Percentiles rank a stretch among this genome's conserved stretches.
These are phyloP conservation scores for Pseudodiploospora longispora DNA, from an alignment of 2,329 filamentous ascomycete species.

Conservation along the genomic window DNA sequence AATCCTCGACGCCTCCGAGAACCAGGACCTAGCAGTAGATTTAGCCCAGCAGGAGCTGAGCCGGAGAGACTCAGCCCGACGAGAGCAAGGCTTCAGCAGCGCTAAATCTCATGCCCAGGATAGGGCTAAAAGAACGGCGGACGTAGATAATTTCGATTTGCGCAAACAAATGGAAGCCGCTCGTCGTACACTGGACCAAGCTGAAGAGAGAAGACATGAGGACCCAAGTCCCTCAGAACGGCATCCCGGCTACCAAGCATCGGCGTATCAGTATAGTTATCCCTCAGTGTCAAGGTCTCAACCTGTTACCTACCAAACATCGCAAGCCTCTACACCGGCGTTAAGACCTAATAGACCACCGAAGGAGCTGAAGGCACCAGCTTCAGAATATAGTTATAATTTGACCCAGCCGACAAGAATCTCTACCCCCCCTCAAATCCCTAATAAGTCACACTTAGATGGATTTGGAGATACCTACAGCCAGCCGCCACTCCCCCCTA, in stretches of 20 bases:
- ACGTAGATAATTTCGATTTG: constrained; percentile 34
- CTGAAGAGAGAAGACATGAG: constrained; percentile 16
- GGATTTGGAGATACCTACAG: constrained; percentile 10
- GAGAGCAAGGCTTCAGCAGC: constrained; percentile 8
- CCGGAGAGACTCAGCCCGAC: constrained; percentile 55
- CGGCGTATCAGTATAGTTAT: constrained; percentile 40
- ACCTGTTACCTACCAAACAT: constrained; percentile 34
- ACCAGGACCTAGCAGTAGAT: constrained; percentile 69
- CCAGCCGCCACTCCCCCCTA: constrained; percentile 20
- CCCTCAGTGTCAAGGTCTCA: constrained; percentile 47
- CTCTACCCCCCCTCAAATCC: constrained; percentile 21
- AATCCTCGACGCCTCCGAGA: constrained; percentile 60
- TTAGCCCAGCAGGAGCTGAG: constrained; percentile 65
- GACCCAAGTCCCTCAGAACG: constrained; percentile 14
- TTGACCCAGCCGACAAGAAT: constrained; percentile 11
- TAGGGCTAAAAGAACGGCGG: constrained; percentile 32
- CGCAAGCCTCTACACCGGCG: constrained; percentile 11
- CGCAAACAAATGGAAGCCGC: constrained; percentile 46
- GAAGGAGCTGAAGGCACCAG: constrained; percentile 14
- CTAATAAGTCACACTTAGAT: constrained; percentile 8
- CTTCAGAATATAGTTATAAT: constrained; percentile 2
- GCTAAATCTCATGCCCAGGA: constrained; percentile 48
- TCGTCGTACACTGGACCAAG: constrained; percentile 36
- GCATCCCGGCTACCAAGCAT: constrained; percentile 19
- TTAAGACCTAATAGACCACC: constrained; percentile 26